Evolutionary conservation across 2,329 filamentous ascomycete species (phyloP).

Genomic region (Sarocladiaceae sp.): DNA sequence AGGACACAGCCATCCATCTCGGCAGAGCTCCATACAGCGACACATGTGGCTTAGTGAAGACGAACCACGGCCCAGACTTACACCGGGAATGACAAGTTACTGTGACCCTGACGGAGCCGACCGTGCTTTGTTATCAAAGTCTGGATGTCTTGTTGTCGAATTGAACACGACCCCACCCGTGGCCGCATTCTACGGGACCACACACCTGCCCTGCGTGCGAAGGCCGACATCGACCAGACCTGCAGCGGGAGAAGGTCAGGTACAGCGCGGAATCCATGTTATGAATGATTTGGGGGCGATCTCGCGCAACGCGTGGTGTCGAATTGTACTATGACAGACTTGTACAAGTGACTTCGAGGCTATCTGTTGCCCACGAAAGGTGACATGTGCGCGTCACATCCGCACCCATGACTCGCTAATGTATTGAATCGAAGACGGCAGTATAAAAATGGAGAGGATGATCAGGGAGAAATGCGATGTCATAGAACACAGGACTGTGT

Average conservation of each 20-base stretch:
- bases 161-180: conserved; percentile 35
- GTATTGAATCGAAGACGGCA: too few species aligned
- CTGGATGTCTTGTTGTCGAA: conserved; percentile 19
- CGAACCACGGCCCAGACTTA: conserved; percentile 29
- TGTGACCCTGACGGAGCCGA: neutral
- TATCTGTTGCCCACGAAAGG: neutral
- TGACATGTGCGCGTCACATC: neutral
- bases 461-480: too few species aligned
- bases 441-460: too few species aligned
- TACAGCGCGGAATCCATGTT: neutral
- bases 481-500: too few species aligned
- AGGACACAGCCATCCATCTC: conserved; percentile 1
- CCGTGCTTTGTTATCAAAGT: neutral
- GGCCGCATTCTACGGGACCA: conserved; percentile 35
- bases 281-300: neutral
- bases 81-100: conserved; percentile 29
- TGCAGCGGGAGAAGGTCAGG: conserved; percentile 24
- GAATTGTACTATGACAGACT: neutral
- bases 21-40: conserved; percentile 5
- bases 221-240: conserved; percentile 9
- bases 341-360: neutral
- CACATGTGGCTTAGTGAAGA: neutral
- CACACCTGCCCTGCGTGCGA: neutral
- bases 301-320: neutral
- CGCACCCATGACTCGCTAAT: neutral